Evolutionary conservation across 2,329 filamentous ascomycete species (phyloP), one percentile per base, ranked within the genome.

Genomic region (Curvularia spicifera): DNA sequence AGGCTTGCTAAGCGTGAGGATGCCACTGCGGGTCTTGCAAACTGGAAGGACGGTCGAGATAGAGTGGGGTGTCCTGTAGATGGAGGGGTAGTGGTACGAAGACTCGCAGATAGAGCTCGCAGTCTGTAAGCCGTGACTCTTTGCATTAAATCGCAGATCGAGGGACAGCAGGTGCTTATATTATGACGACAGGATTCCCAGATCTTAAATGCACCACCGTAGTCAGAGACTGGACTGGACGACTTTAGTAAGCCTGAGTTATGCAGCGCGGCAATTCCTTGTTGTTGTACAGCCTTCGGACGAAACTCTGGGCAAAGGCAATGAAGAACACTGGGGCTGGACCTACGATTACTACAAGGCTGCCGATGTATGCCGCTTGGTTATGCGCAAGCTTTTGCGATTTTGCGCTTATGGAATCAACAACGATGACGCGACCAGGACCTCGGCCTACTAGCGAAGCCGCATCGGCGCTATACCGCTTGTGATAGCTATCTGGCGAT

Each of bases 1-100:
- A 84, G 66, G 43, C 73, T 74, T 48, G 75, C 73, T 37, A 83
- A 73, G 56, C 81, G 78, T 47, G 77, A 67, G 47, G 76, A 66
- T 57, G 80, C 78, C 74, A 80, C 74, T 65, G 71, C 77, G 59
- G 67, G 63, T 66, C 71, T 69, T 58, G 72, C 59, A 51, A 76
- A 71, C 60, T 56, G 59, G 33, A 69, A 64, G 62, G 74, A 69
- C 61, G 76, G 57, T 53, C 58, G 64, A 44, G 69, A 56, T 73
- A 80, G 74, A 47, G 65, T 60, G 53, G 59, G 49, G 54, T 53
- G 61, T 57, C 49, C 59, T 59, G 64, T 22, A 43, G 64, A 65
- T 51, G 59, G 59, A 60, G 67, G 63, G 60, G 69, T 60, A 68
- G 60, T 68, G 59, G 63, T 61, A 49, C 60, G 60, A 59, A 72